Base-by-base conservation (phyloP, 345 rosid species). In the Linum tenue region DNA sequence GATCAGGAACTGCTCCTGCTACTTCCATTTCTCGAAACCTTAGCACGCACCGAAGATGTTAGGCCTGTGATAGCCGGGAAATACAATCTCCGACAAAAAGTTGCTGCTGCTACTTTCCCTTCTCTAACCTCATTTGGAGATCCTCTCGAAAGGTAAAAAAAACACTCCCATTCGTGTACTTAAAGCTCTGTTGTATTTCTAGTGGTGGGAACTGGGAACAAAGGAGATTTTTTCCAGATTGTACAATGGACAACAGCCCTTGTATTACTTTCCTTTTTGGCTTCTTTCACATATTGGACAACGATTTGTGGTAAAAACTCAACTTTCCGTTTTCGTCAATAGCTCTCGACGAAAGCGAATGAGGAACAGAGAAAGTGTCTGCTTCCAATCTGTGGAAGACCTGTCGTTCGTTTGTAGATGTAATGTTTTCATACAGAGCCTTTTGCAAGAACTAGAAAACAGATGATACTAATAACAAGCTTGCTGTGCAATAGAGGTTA, bases 11-110 rank as follows among this genome's bases (percentile, higher is more conserved):
- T 94, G 73, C 99, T 94, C 56, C 69, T 67, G 17, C 67, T 94
- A 31, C 82, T 94, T 5, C 99, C 97, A 1, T 94, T 94, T 73
- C 72, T 94, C 76, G 99, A 91, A 82, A 88, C 91, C 80, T 80
- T 94, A 73, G 91, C 77, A 0, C 90, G 92, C n/a, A 91, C 80
- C 0, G 90, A 90, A 73, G 99, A 94, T 75, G 97, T 91, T 7
- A 82, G 99, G 76, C 95, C 99, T 5, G 60, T 85, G 69, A 84
- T 94, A 11, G 88, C 95, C 4, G 70, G 73, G 82, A 94, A 91
- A 69, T 94, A 78, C 80, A 94, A 91, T 79, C 85, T 90, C 1
- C 70, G 84, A 70, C 82, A 75, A 68, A 94, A 85, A 79, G 69
- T 94, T 39, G 95, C 90, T 9, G 86, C 97, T 4, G 91, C 97